Evolutionary conservation across 2,329 filamentous ascomycete species (phyloP), one percentile per base, ranked within the genome.

Genomic region (Fusarium solani-melongenae): DNA sequence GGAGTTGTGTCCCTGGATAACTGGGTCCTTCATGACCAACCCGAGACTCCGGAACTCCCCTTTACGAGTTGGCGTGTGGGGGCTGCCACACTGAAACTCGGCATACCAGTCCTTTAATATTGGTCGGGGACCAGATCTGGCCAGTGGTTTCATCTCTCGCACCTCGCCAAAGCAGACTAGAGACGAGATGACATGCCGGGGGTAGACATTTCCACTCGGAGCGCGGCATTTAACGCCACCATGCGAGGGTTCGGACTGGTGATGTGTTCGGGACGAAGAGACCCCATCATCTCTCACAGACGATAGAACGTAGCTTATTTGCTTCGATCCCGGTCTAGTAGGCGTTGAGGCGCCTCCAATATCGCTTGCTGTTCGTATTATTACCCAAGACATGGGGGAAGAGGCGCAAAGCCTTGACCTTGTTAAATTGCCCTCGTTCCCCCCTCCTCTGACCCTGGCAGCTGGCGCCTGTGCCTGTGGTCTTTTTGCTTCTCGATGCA

Each of bases 151-250:
- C 67, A 69, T 44, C 57, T 60, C 41, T 49, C 62, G 46, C 41
- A 57, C 41, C 60, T 62, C 34, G 22, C 44, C 39, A 71, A 67
- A 62, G 46, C 58, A 38, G 33, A 31, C 59, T 53, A 67, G 51
- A 73, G 71, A 71, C 60, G 60, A 74, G 67, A 73, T 73, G 71
- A 73, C 71, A 74, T 71, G 53, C 60, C 46, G 39, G 66, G 70
- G 62, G 12, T 46, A 14, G 29, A 31, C 29, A 51, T 58, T 33
- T 14, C 44, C 41, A 58, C 22, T 38, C 39, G 27, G 57, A 29
- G 63, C 53, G 61, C 44, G 27, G 65, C 59, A 64, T 67, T 61
- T 62, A 27, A 65, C 70, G 70, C 70, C 64, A 59, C 38, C 36
- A 44, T 36, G 57, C 59, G 60, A 31, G 41, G 51, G 56, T 66